Base-by-base conservation (phyloP, 768 basidiomycete species). In the Mrakia hoshinonis region DNA sequence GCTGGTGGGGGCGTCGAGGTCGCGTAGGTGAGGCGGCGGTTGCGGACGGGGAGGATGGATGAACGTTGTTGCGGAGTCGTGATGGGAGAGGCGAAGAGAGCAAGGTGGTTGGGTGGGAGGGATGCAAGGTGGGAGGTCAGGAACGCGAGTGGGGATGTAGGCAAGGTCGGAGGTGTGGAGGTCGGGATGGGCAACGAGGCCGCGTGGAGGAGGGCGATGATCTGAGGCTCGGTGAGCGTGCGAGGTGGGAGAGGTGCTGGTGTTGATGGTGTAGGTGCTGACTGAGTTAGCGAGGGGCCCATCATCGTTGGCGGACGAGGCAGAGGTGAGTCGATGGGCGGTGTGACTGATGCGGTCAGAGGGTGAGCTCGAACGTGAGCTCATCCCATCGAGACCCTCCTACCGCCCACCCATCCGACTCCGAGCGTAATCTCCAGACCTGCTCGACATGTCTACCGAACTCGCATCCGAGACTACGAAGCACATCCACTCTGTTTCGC, bases 81-180 rank as follows among this genome's bases (percentile, higher is more conserved):
- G 9, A 49, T 52, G 4, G 47, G 47, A 7, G 65, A 66, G 13
- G 31, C 58, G 34, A 66, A 66, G 65, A 66, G 65, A 15, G 29
- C 39, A 26, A 52, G 48, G 20, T 49, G 65, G 20, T 48, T 49
- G 24, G 46, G 65, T 15, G 65, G 65, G 31, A 66, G 46, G 26
- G 65, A 66, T n/a, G 29, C 20, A 22, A 66, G 46, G 29, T 66
- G 47, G 65, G 65, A 49, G 12, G 48, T 31, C 22, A 66, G 65
- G 51, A 66, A 66, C 26, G 29, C 15, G 47, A 66, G 65, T 24
- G 65, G 31, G 26, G 47, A 22, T n/a, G 46, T 46, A 31, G 65
- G 65, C 12, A 66, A 46, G 46, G 65, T 20, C 22, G 58, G 58
- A 22, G 58, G 58, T 13, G 22, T 34, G 34, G 29, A 31, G n/a